Base-by-base conservation (phyloP, 345 rosid species). In the Populus euphratica region DNA sequence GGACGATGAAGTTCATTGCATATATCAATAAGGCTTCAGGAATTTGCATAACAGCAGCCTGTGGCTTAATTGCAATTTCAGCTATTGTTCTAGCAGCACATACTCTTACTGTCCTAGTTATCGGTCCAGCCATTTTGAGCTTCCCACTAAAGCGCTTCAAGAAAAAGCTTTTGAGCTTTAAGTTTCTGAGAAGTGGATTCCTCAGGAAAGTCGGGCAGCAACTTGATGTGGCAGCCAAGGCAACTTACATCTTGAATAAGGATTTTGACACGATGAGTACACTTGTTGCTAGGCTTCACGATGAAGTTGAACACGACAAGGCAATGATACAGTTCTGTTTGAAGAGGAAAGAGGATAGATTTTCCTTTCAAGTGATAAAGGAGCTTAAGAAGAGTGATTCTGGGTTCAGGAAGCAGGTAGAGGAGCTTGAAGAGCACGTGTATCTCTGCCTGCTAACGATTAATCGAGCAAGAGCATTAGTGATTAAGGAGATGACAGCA, bases 201-300 rank as follows among this genome's bases (percentile, higher is more conserved):
- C 81, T 86, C 0, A 70, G 71, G 77, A 82, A 80, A 59, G 43
- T 81, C 5, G 72, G 82, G 38, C 74, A 78, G 65, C 88, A 86
- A 36, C 85, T 87, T 9, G 87, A 86, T 72, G 76, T 77, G 47
- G 88, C 86, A 3, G 85, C 86, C 5, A 84, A 83, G 36, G 88
- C 85, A 31, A 81, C 88, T 73, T 86, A 86, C 31, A 84, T 88
- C 31, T 69, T 88, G 74, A 81, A 84, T 13, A 76, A 84, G 70
- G 87, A 88, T 74, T 84, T 88, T 31, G 90, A 86, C 56, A 88
- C 87, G 3, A 83, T 86, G 77, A 85, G 86, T 12, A 73, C 87
- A 35, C 83, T 86, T 17, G 90, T 88, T 21, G 77, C 73, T 0
- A 78, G 90, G 81, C 62, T 88, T n/a, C 82, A 86, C 8, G 85